Conservation (phyloP, 2,329 filamentous ascomycete species). For the Triangularia setosa region DNA sequence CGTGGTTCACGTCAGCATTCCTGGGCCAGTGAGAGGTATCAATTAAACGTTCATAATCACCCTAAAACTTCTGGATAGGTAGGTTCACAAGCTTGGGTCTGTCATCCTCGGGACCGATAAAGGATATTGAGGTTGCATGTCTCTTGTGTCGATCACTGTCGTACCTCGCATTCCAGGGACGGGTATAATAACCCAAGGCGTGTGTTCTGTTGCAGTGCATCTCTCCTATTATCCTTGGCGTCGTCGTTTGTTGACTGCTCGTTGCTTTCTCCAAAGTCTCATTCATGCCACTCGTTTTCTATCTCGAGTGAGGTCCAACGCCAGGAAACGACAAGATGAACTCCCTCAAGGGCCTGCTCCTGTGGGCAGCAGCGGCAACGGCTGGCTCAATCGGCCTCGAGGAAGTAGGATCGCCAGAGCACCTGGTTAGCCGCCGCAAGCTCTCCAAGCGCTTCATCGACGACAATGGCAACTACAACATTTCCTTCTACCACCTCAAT, state of each 20-base stretch:
- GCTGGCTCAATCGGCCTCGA: background rate
- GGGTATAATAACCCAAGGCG: background rate
- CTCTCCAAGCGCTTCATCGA: conserved; percentile 48
- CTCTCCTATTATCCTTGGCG: background rate
- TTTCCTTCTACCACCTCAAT: conserved; percentile 66
- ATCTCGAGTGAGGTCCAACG: background rate
- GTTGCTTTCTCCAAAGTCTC: background rate
- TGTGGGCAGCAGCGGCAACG: background rate
- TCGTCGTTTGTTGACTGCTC: background rate
- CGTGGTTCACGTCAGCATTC: background rate
- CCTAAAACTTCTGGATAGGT: background rate
- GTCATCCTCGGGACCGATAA: background rate
- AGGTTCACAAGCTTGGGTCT: background rate
- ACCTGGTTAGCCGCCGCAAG: conserved; percentile 44
- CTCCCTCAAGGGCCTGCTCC: background rate
- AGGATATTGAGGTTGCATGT: background rate
- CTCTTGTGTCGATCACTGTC: background rate
- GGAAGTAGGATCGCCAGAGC: conserved; percentile 31
- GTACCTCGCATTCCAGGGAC: background rate
- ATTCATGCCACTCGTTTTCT: background rate
- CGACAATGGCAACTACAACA: conserved; percentile 48
- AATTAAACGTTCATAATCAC: too few relatives aligned
- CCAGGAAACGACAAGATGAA: background rate
- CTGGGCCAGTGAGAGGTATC: background rate
- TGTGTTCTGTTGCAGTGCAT: background rate